phyloP scores from a whole-genome alignment of 1,284 basidiomycete species.

The Psilocybe mexicana region DNA sequence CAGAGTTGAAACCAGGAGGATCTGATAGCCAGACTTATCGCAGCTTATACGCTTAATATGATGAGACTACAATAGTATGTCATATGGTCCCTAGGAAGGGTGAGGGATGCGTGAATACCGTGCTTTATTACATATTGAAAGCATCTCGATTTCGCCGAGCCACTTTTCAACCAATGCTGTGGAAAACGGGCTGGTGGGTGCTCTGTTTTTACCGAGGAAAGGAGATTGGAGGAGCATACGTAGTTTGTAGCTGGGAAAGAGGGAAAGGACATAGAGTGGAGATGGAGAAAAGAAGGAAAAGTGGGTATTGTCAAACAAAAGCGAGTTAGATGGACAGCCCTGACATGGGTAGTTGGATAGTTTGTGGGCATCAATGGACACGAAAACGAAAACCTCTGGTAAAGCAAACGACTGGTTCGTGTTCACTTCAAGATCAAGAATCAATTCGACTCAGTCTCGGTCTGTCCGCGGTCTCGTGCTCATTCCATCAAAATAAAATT shows the following conservation, averaged over 20 bases:
- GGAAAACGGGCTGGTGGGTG: slow-evolving; percentile 1
- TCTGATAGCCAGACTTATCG: slow-evolving; percentile 1
- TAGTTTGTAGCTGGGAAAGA: slow-evolving; percentile 2
- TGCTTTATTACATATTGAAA: neutral
- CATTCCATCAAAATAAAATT: neutral
- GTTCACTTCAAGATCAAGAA: neutral
- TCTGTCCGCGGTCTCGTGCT: slow-evolving; percentile 1
- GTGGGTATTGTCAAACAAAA: neutral
- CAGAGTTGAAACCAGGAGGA: neutral
- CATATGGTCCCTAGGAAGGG: neutral
- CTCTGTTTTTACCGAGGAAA: slow-evolving; percentile 4
- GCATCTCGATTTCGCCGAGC: neutral
- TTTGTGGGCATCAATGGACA: neutral
- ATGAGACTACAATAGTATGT: neutral
- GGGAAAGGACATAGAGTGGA: slow-evolving; percentile 1
- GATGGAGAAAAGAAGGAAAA: neutral
- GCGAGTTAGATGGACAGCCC: neutral
- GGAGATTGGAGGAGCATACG: neutral
- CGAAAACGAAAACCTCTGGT: neutral
- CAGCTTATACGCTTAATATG: neutral
- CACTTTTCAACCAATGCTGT: slow-evolving; percentile 9
- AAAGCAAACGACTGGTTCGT: neutral
- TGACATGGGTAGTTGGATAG: slow-evolving; percentile 3
- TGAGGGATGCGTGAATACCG: neutral
- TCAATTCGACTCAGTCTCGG: neutral